phyloP scores from a whole-genome alignment of 192 early-diverging fungal genomes.

The Coemansia sp. region DNA sequence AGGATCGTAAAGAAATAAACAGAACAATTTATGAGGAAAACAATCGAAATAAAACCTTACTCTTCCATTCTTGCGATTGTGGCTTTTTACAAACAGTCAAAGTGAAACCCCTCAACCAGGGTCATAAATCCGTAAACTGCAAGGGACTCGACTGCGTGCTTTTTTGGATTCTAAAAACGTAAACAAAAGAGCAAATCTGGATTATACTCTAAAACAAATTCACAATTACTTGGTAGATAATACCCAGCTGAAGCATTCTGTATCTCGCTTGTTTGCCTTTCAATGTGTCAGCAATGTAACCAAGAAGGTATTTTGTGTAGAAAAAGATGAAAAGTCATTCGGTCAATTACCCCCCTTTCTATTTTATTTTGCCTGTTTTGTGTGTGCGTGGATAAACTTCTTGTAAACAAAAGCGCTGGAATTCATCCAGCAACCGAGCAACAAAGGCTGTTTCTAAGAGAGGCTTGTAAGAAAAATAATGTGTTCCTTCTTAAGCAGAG shows the following conservation, averaged over 20 bases:
- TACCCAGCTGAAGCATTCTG: neutral
- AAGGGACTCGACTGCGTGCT: neutral
- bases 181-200: neutral
- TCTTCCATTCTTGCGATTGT: neutral
- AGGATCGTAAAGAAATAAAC: neutral
- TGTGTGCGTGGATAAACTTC: neutral
- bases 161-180: neutral
- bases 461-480: neutral
- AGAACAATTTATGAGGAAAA: neutral
- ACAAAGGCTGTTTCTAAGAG: neutral
- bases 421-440: neutral
- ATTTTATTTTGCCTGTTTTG: neutral
- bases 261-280: neutral
- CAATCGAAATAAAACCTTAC: neutral
- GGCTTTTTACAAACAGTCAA: neutral
- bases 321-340: neutral
- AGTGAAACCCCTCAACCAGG: neutral
- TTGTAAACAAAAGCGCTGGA: neutral
- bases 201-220: neutral
- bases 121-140: neutral
- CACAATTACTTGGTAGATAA: neutral
- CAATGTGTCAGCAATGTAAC: neutral
- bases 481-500: neutral
- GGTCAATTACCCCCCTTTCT: too few relatives aligned
- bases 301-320: neutral